Base-by-base conservation (phyloP, 2,329 filamentous ascomycete species). In the Zymoseptoria ardabiliae region DNA sequence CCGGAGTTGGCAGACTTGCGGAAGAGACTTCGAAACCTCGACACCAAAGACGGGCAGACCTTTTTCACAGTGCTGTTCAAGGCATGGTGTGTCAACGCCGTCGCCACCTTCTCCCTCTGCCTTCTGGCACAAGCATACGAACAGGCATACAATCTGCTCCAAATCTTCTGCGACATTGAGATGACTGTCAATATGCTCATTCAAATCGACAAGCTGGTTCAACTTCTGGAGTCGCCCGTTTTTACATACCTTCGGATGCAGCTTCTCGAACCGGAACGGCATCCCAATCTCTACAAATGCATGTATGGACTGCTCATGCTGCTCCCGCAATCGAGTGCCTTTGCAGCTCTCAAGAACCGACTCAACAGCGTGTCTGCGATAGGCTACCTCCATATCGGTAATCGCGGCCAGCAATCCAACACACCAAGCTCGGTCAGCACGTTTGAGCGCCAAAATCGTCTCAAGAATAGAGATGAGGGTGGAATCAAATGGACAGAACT, bases 181-280 rank as follows among this genome's bases (percentile, higher is more conserved):
- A 97, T 99, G 91, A 97, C 93, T 0, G 94, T 99, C 67, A 96
- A 96, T 68, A 96, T 97, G 76, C 83, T 99, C 58, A 99, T 99
- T 50, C 95, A 99, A 73, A 97, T 99, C 67, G 94, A 99, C 75
- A 99, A 99, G 74, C 82, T 99, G 17, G 94, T 99, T 11, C 94
- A 99, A 73, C 82, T 99, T 17, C 85, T 99, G 48, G 94, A 99
- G 73, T 97, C 92, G 0, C 94, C 94, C 0, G 94, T 99, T 1
- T 99, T 99, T 71, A 99, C 94, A 53, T 99, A 97, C 74, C 85
- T 99, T 53, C 90, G 94, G 50, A 86, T 99, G 55, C 94, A 99
- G 72, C 82, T 99, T 9, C 83, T 99, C 8, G 94, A 99, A 72
- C 94, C 94, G 0, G 95, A 99, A 72, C 91, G 89, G 73, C 93